These are phyloP conservation scores for Paramyrothecium sp. DNA, from an alignment of 2,329 filamentous ascomycete genomes.

Conservation along the genomic window DNA sequence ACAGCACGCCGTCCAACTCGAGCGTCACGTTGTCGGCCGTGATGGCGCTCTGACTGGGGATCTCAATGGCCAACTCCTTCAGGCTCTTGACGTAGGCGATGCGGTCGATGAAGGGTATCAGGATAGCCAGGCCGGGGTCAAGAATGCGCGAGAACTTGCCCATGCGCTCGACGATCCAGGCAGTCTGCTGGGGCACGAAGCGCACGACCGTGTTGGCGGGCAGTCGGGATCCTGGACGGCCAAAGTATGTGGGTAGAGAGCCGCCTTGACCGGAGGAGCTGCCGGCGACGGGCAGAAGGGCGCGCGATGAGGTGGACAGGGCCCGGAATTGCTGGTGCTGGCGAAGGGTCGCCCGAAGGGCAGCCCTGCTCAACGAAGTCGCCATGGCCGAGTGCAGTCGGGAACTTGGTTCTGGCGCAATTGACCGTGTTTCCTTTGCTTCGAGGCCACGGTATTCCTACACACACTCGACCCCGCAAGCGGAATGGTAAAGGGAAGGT, in stretches of 20 bases:
- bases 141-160: conserved; percentile 94
- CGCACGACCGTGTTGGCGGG: conserved; percentile 93
- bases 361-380: conserved; percentile 26
- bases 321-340: conserved; percentile 17
- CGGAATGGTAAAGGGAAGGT: neutral
- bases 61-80: conserved; percentile 95
- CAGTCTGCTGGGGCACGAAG: conserved; percentile 98
- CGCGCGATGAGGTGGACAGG: conserved; percentile 28
- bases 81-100: conserved; percentile 98
- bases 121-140: conserved; percentile 83
- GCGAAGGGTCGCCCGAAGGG: conserved; percentile 17
- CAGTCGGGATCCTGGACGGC: conserved; percentile 55
- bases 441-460: neutral
- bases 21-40: conserved; percentile 98
- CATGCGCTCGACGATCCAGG: conserved; percentile 99
- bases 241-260: conserved; percentile 72
- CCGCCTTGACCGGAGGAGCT: conserved; percentile 19
- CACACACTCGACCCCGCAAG: neutral
- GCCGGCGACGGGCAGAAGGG: conserved; percentile 27
- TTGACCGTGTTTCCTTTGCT: neutral
- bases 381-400: conserved; percentile 17
- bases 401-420: neutral
- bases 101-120: conserved; percentile 88
- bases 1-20: conserved; percentile 92
- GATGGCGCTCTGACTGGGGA: conserved; percentile 95